These are phyloP conservation scores for Scheffersomyces illinoinensis DNA, from an alignment of 1,139 yeast species.

Conservation along the genomic window DNA sequence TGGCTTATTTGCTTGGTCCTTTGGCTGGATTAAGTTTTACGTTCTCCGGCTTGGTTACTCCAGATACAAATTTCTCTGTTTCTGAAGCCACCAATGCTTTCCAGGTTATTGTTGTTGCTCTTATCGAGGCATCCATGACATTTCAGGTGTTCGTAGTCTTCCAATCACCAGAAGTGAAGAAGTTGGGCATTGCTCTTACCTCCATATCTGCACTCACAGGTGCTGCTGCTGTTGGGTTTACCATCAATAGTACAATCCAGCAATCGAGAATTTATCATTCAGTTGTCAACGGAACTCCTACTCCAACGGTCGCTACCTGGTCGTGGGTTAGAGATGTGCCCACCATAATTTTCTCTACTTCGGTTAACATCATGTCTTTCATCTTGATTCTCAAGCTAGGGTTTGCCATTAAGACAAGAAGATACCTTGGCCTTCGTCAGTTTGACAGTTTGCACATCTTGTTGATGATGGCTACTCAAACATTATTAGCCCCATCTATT, in stretches of 20 bases:
- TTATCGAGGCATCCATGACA: slow-evolving; percentile 64
- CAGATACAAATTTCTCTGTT: slow-evolving; percentile 12
- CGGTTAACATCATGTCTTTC: slow-evolving; percentile 62
- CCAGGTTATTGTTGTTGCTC: slow-evolving; percentile 56
- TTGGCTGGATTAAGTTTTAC: slow-evolving; percentile 49
- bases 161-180: slow-evolving; percentile 48
- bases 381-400: slow-evolving; percentile 62
- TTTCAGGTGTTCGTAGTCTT: slow-evolving; percentile 74
- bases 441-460: slow-evolving; percentile 81
- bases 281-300: slow-evolving; percentile 6
- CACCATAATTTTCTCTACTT: slow-evolving; percentile 63
- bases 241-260: slow-evolving; percentile 38
- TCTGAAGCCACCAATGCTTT: slow-evolving; percentile 62
- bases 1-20: slow-evolving; percentile 54
- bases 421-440: slow-evolving; percentile 74
- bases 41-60: slow-evolving; percentile 48
- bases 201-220: slow-evolving; percentile 44
- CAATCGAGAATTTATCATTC: slow-evolving; percentile 14
- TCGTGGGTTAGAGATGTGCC: slow-evolving; percentile 49
- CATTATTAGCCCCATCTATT: slow-evolving; percentile 75
- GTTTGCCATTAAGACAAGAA: slow-evolving; percentile 68
- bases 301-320: neutral
- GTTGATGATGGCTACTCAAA: slow-evolving; percentile 79
- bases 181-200: slow-evolving; percentile 41
- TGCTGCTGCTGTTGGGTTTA: slow-evolving; percentile 51